Evolutionary conservation across 805 yeast species (phyloP), one percentile per base, ranked within the genome.

Genomic region (Cyberlindnera nakhonratchasimensis): DNA sequence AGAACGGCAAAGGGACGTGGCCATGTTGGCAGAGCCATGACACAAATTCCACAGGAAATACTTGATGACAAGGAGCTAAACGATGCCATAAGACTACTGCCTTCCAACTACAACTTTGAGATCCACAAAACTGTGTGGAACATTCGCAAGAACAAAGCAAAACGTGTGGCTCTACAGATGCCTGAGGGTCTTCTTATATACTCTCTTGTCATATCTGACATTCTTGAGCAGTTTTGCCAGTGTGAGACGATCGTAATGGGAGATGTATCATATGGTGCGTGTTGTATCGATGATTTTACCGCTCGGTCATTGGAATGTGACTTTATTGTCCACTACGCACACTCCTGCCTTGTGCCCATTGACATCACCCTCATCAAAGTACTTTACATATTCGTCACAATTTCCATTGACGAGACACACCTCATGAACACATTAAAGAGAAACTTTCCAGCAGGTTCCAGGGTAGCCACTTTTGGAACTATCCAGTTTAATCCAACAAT

Each of bases 241-340:
- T 88, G 84, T 40, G 96, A 90, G 57, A 86, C 90, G 0, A 70
- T 93, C 1, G 93, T 91, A 3, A 93, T 93, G 99, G 99, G 99
- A 2, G 99, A 93, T 62, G 99, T 93, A 0, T 87, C 97, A 0
- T 93, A 93, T 58, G 99, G 99, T 32, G 99, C 99, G 0, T 93
- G 99, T 61, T 93, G 99, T 65, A 89, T 93, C 34, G 99, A 93
- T 61, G 99, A 93, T 59, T 93, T 73, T 59, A 90, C 99, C 0
- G 99, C 99, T 2, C 71, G 90, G 49, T 80, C 98, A 0, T 64
- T 93, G 21, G 96, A 86, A 37, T 93, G 99, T 65, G 99, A 93
- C 59, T 84, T 90, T 56, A 80, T 93, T 46, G 88, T 91, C 12
- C 99, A 93, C 65, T 93, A 93, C 64, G 99, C 99, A 2, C 99